A percentile compares a stretch with the other conserved stretches of the same genome.
Conservation (phyloP, 192 early-diverging fungal species). For the Helicostylum pulchrum region DNA sequence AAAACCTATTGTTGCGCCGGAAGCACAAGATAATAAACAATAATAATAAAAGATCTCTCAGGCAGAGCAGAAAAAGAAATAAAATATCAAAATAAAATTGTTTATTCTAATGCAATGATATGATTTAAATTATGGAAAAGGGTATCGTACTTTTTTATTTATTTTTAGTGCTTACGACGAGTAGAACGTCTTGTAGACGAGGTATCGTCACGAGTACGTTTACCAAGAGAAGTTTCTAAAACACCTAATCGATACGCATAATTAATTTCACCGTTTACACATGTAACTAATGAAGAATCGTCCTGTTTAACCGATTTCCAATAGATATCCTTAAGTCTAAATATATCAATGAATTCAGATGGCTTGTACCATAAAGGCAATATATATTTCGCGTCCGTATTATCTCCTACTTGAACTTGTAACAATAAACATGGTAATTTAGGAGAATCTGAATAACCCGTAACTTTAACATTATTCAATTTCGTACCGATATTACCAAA, state of each 20-base stretch:
- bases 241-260: conserved; percentile 7
- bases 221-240: neutral
- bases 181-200: too few relatives aligned
- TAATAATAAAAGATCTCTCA: too few relatives aligned
- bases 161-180: too few relatives aligned
- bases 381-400: neutral
- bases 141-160: too few relatives aligned
- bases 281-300: neutral
- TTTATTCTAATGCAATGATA: too few relatives aligned
- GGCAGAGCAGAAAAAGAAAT: too few relatives aligned
- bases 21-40: too few relatives aligned
- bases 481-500: neutral
- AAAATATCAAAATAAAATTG: too few relatives aligned
- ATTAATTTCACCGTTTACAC: neutral
- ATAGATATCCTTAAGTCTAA: neutral
- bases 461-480: neutral
- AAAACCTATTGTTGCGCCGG: too few relatives aligned
- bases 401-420: neutral
- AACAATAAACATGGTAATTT: conserved; percentile 1
- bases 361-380: conserved; percentile 24
- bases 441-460: neutral
- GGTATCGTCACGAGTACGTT: too few relatives aligned
- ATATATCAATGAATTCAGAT: neutral
- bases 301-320: neutral
- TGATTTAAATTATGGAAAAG: too few relatives aligned